Base-by-base conservation (phyloP, 2,329 filamentous ascomycete genomes). In the Achaetomium macrosporum region DNA sequence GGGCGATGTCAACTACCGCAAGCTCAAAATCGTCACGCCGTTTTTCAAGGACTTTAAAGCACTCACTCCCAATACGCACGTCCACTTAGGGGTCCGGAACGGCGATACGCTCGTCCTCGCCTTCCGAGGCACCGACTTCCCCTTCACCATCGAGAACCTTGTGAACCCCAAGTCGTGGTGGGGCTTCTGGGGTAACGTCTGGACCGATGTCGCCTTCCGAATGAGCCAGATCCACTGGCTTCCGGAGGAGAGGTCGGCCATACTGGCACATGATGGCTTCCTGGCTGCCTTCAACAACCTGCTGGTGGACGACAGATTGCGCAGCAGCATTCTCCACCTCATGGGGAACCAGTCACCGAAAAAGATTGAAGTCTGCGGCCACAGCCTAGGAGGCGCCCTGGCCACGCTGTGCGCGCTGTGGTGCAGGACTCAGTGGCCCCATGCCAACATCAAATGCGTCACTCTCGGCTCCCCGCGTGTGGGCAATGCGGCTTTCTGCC, bases 261-360 rank as follows among this genome's bases (percentile, higher is more conserved):
- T 53, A 3, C 36, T 53, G 2, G 51, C 45, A 8, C 51, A 53
- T 29, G 51, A 53, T n/a, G 51, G 51, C n/a, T 53, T 53, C 29
- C 30, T 53, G 41, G 36, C 25, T 2, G 51, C 51, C 5, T 53
- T 53, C 42, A 36, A 53, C 51, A 49, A 50, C 16, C 31, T 53
- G 15, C 7, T 49, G 3, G 17, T 19, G 1, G 42, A 46, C 19
- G 46, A 48, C 8, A 42, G 42, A 17, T 30, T 53, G 7, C 25
- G 29, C 6, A 15, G 29, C 5, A 19, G 16, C 13, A 53, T 50
- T 1, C 17, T 33, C n/a, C 36, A 42, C 6, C 37, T 53, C 13
- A 5, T 40, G 8, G 12, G 10, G 0, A 10, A 17, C 3, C 12
- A 19, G 25, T 2, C 17, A 8, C 46, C 41, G 1, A 10, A 8